These are phyloP conservation scores for Sporothrix sp. DNA, from an alignment of 2,329 filamentous ascomycete genomes.

Conservation along the genomic window DNA sequence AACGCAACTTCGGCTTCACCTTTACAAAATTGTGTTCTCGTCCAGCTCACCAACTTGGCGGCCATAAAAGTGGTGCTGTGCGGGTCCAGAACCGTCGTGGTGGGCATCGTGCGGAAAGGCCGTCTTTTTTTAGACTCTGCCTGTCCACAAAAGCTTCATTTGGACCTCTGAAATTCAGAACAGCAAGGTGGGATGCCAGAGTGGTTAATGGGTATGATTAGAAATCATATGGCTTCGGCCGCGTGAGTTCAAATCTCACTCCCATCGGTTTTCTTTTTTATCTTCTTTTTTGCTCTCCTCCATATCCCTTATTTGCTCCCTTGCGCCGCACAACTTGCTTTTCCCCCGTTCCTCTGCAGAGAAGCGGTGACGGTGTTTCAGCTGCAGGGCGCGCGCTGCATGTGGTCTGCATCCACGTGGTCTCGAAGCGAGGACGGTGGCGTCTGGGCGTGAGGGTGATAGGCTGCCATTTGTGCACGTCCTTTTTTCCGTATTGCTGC, in stretches of 20 bases:
- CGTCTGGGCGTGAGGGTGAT: background rate
- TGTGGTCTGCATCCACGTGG: too few species aligned
- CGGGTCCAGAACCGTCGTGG: too few species aligned
- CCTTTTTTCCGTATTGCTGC: background rate
- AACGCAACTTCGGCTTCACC: too few species aligned
- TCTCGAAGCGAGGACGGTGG: too few species aligned
- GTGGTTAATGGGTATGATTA: conserved; percentile 16
- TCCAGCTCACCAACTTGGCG: too few species aligned
- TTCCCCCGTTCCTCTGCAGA: too few species aligned
- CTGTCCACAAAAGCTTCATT: conserved; percentile 2
- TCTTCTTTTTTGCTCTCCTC: background rate
- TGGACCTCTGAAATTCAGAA: background rate
- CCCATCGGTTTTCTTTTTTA: conserved; percentile 10
- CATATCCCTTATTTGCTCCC: background rate
- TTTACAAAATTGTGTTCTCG: too few species aligned
- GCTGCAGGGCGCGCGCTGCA: too few species aligned
- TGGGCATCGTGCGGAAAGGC: background rate
- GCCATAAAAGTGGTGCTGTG: too few species aligned
- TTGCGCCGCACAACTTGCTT: background rate
- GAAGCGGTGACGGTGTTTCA: too few species aligned
- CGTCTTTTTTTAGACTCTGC: background rate
- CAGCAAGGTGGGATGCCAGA: conserved; percentile 14
- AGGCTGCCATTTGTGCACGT: background rate
- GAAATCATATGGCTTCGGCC: conserved; percentile 17
- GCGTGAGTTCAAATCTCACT: conserved; percentile 16